Conservation (phyloP, 2,329 filamentous ascomycete genomes). For the Colletotrichum theobromicola region DNA sequence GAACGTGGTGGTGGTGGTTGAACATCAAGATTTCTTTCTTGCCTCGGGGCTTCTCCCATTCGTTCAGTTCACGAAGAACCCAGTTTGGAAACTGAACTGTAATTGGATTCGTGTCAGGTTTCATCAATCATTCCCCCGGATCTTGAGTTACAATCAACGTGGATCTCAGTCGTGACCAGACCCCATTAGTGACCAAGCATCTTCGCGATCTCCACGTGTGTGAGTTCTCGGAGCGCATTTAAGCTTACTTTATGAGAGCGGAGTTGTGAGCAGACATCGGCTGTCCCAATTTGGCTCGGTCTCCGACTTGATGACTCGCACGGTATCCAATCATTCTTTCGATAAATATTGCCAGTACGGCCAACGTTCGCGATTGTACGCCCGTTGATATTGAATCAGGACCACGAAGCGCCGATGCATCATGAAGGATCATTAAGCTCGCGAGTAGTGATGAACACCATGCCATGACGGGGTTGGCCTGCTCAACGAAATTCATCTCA, state of each 20-base stretch:
- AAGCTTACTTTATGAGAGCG: background rate
- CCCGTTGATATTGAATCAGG: background rate
- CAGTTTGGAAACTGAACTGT: background rate
- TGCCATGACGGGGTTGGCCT: background rate
- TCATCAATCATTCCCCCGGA: background rate
- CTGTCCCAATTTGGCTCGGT: background rate
- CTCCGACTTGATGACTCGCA: background rate
- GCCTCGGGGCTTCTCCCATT: background rate
- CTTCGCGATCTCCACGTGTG: background rate
- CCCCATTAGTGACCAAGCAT: background rate
- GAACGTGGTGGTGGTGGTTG: background rate
- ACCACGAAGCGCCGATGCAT: background rate
- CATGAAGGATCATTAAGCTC: background rate
- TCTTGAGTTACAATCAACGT: background rate
- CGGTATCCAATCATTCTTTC: no score
- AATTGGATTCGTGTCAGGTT: background rate
- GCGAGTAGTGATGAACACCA: background rate
- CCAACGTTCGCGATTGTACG: background rate
- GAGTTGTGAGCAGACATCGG: background rate
- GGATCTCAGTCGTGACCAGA: background rate
- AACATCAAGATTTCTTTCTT: background rate
- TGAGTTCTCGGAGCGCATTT: background rate
- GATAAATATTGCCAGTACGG: no score
- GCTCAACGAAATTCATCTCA: background rate
- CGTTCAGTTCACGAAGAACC: background rate